Evolutionary conservation across 306 rosid species (phyloP).

Genomic region (Quercus berberidifolia): DNA sequence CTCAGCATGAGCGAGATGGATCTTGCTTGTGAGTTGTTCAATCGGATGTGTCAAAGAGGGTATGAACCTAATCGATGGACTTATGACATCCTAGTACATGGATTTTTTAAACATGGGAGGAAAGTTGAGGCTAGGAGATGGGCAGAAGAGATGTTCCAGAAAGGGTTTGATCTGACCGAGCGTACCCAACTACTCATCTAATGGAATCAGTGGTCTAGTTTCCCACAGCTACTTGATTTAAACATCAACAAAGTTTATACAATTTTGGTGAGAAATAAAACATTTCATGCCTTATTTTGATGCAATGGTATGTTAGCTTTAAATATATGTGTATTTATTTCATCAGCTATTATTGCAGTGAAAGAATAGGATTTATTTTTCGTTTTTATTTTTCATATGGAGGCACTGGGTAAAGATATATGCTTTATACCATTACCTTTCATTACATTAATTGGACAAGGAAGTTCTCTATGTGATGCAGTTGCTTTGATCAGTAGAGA

Average conservation of each 20-base stretch:
- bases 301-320: background rate
- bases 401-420: conserved; percentile 10
- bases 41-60: conserved; percentile 54
- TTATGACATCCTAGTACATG: conserved; percentile 52
- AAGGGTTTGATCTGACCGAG: conserved; percentile 44
- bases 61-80: conserved; percentile 62
- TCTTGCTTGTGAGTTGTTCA: conserved; percentile 47
- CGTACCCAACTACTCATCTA: conserved; percentile 8
- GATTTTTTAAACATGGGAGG: conserved; percentile 55
- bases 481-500: too few species aligned
- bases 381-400: background rate
- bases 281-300: conserved; percentile 6
- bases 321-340: background rate
- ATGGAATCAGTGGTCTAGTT: background rate
- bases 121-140: conserved; percentile 45
- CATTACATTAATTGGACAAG: background rate
- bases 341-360: conserved; percentile 1
- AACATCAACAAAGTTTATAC: conserved; percentile 21
- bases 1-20: conserved; percentile 34
- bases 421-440: background rate
- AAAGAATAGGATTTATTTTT: background rate
- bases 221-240: background rate
- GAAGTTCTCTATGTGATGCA: too few species aligned
- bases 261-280: conserved; percentile 27
- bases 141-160: conserved; percentile 43